Conservation (phyloP, 306 rosid genomes). For the Trifolium repens region DNA sequence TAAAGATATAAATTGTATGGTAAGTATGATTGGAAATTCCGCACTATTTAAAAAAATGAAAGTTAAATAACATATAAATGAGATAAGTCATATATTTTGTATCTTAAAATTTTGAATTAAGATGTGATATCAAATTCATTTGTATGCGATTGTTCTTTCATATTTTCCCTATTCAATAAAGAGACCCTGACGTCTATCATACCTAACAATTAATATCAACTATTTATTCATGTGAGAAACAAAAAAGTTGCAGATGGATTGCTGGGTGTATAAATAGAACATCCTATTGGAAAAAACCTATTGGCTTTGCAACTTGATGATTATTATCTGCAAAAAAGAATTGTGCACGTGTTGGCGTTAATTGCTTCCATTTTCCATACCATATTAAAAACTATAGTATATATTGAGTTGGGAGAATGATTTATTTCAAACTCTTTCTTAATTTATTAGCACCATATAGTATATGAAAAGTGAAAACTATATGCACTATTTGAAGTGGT, state of each 20-base stretch:
- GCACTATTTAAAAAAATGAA: too few species aligned
- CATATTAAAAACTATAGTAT: too few species aligned
- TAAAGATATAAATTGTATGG: too few species aligned
- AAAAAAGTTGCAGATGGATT: conserved; percentile 27
- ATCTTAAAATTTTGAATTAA: too few species aligned
- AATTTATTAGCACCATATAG: not conserved
- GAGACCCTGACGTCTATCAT: too few species aligned
- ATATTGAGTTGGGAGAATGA: conserved; percentile 5
- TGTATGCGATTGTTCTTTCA: too few species aligned
- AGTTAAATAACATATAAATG: too few species aligned
- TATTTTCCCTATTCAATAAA: too few species aligned
- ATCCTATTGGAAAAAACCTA: not conserved
- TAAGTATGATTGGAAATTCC: too few species aligned
- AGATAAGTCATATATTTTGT: too few species aligned
- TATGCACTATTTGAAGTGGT: not conserved
- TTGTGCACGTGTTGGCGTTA: conserved; percentile 28
- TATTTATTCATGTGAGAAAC: conserved; percentile 18
- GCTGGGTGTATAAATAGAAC: conserved; percentile 27
- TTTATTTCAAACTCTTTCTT: not conserved
- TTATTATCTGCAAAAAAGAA: not conserved
- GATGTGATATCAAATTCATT: too few species aligned
- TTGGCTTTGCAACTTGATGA: conserved; percentile 39
- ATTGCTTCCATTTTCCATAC: not conserved
- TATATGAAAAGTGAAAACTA: not conserved
- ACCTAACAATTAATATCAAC: too few species aligned